These are phyloP conservation scores for Saccharomyces paradoxus DNA, from an alignment of 805 yeast genomes.

Conservation along the genomic window DNA sequence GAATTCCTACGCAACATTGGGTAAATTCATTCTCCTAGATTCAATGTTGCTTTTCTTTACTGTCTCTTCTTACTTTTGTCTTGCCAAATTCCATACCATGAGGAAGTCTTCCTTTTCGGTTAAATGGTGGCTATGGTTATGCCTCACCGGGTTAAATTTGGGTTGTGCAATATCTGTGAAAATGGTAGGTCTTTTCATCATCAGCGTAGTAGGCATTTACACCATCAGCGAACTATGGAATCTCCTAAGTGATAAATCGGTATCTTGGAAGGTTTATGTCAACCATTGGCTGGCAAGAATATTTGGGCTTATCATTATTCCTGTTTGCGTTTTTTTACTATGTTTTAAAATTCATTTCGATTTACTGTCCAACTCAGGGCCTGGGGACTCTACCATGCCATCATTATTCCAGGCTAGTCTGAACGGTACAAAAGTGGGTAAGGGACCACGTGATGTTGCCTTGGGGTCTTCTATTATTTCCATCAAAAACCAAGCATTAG, in stretches of 20 bases:
- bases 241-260: slow-evolving; percentile 59
- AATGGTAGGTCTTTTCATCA: slow-evolving; percentile 93
- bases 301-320: slow-evolving; percentile 53
- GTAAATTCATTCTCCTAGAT: slow-evolving; percentile 68
- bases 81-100: slow-evolving; percentile 46
- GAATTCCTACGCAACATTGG: slow-evolving; percentile 58
- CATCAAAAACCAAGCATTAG: slow-evolving; percentile 57
- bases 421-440: slow-evolving; percentile 54
- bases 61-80: slow-evolving; percentile 55
- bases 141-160: slow-evolving; percentile 73
- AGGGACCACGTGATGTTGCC: slow-evolving; percentile 66
- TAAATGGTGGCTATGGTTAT: slow-evolving; percentile 93
- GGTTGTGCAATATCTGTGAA: slow-evolving; percentile 91
- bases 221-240: slow-evolving; percentile 83
- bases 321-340: slow-evolving; percentile 52
- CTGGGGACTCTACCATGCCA: slow-evolving; percentile 75
- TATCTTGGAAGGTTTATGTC: slow-evolving; percentile 40
- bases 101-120: slow-evolving; percentile 47
- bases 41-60: slow-evolving; percentile 73
- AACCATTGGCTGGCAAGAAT: slow-evolving; percentile 63
- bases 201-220: slow-evolving; percentile 80
- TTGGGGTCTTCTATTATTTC: slow-evolving; percentile 47
- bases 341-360: slow-evolving; percentile 74
- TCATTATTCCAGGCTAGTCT: slow-evolving; percentile 76
- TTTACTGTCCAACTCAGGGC: slow-evolving; percentile 66